phyloP scores from a whole-genome alignment of 2,329 filamentous ascomycete genomes.

The Scedosporium minutisporum region DNA sequence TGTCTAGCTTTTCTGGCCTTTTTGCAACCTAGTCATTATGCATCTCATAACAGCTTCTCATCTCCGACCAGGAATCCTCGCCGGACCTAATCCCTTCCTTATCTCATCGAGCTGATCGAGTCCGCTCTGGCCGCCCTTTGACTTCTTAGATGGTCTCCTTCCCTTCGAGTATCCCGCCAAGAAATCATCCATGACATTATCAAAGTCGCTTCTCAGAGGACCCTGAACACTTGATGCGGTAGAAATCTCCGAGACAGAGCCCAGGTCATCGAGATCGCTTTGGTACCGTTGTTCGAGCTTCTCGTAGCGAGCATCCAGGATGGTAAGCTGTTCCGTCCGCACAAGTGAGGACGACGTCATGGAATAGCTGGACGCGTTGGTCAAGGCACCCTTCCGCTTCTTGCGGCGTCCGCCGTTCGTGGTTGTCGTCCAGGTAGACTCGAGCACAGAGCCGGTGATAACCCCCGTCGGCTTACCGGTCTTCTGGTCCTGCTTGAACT shows the following conservation, averaged over 20 bases:
- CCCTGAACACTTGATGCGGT: conserved; percentile 58
- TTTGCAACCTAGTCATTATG: background rate
- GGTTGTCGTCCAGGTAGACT: conserved; percentile 64
- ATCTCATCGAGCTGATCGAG: conserved; percentile 89
- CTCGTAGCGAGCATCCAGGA: conserved; percentile 87
- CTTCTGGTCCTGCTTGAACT: conserved; percentile 80
- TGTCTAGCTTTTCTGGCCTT: background rate
- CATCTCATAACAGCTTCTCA: background rate
- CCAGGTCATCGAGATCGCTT: conserved; percentile 37
- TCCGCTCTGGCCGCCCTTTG: conserved; percentile 70
- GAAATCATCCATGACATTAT: conserved; percentile 89
- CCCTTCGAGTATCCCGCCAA: conserved; percentile 62
- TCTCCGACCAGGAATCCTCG: conserved; percentile 39
- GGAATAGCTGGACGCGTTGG: conserved; percentile 75
- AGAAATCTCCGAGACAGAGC: conserved; percentile 51
- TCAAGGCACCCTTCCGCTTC: conserved; percentile 92
- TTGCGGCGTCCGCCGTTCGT: conserved; percentile 74
- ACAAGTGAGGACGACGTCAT: conserved; percentile 86
- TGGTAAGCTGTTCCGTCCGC: conserved; percentile 75
- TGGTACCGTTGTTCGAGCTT: conserved; percentile 72
- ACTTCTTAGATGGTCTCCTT: conserved; percentile 68
- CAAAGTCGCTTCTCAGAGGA: conserved; percentile 67
- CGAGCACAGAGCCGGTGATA: conserved; percentile 49
- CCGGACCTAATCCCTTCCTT: conserved; percentile 66
- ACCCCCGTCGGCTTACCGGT: conserved; percentile 27